A percentile compares a stretch with the other conserved stretches of the same genome.
phyloP scores from a whole-genome alignment of 202 grass and related monocot genomes.

The Thinopyrum obtusiflorum region DNA sequence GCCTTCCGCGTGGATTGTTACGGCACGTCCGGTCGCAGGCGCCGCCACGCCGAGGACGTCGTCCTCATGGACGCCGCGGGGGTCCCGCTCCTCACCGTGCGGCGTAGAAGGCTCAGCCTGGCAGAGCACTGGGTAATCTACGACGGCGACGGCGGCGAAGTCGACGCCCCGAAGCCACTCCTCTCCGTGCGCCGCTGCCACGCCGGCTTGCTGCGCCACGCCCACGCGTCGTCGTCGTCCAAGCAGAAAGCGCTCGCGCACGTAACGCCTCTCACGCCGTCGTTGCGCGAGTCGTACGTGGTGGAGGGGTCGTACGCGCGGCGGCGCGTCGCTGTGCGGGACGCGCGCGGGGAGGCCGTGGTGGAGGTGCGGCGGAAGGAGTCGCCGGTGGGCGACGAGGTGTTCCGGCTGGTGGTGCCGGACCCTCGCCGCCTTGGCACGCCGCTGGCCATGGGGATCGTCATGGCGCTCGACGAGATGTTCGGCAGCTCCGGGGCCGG shows the following conservation, averaged over 20 bases:
- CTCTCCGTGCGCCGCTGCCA: constrained; percentile 61
- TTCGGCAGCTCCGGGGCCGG: constrained; percentile 18
- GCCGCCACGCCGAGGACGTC: constrained; percentile 40
- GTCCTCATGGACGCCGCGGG: constrained; percentile 84
- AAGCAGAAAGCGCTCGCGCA: constrained; percentile 44
- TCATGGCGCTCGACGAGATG: constrained; percentile 81
- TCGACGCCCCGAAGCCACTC: constrained; percentile 28
- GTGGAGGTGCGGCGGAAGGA: constrained; percentile 63
- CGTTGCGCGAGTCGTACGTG: constrained; percentile 6
- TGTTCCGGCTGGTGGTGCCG: constrained; percentile 57
- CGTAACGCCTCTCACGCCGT: constrained; percentile 20
- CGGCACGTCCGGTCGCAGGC: constrained; percentile 31
- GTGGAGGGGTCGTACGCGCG: constrained; percentile 69
- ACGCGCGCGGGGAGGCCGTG: constrained; percentile 43
- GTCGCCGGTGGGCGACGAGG: constrained; percentile 47
- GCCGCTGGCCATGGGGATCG: constrained; percentile 58
- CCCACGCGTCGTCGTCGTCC: not conserved
- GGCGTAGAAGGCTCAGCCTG: constrained; percentile 55
- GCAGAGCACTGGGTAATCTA: constrained; percentile 61
- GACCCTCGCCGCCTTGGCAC: constrained; percentile 26
- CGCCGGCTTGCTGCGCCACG: constrained; percentile 31
- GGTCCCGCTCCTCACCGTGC: constrained; percentile 60
- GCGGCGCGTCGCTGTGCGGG: constrained; percentile 40
- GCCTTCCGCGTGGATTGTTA: constrained; percentile 90
- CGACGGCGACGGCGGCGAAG: constrained; percentile 51